phyloP scores from a whole-genome alignment of 257 asterid species.

The Solanum pennellii region DNA sequence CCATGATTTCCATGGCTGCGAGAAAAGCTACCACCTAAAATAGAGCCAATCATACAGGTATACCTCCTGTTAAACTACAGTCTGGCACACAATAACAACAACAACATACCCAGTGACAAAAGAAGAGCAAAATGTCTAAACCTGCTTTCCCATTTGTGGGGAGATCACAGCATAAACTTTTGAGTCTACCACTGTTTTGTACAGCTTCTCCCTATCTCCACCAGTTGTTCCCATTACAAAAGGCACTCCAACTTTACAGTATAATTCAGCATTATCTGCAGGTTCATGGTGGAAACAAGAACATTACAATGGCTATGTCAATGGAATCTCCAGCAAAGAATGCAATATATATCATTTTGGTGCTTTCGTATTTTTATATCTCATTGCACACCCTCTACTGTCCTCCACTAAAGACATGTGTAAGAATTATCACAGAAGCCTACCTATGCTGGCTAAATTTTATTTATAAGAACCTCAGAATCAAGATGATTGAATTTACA shows the following conservation, averaged over 20 bases:
- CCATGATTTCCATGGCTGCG: constrained; percentile 89
- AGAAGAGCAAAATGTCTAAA: background rate
- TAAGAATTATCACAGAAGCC: background rate
- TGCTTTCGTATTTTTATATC: background rate
- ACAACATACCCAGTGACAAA: background rate
- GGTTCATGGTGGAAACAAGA: background rate
- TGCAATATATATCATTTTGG: background rate
- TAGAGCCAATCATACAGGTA: background rate
- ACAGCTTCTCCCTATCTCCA: constrained; percentile 81
- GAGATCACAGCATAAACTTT: constrained; percentile 84
- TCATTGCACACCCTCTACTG: background rate
- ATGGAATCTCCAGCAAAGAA: background rate
- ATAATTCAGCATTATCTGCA: constrained; percentile 75
- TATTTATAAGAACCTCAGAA: background rate
- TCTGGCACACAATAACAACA: background rate
- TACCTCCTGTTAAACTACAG: background rate
- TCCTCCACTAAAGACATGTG: background rate
- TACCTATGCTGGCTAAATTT: background rate
- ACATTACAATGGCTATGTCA: background rate
- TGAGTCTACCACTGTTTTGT: constrained; percentile 66
- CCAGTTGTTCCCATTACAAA: constrained; percentile 98
- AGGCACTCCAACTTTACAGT: constrained; percentile 90
- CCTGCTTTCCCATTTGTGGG: constrained; percentile 99
- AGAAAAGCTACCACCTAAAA: constrained; percentile 90
- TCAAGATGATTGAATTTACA: background rate